A percentile compares a stretch with the other conserved stretches of the same genome.
phyloP scores from a whole-genome alignment of 345 rosid species.

The Conringia planisiliqua region DNA sequence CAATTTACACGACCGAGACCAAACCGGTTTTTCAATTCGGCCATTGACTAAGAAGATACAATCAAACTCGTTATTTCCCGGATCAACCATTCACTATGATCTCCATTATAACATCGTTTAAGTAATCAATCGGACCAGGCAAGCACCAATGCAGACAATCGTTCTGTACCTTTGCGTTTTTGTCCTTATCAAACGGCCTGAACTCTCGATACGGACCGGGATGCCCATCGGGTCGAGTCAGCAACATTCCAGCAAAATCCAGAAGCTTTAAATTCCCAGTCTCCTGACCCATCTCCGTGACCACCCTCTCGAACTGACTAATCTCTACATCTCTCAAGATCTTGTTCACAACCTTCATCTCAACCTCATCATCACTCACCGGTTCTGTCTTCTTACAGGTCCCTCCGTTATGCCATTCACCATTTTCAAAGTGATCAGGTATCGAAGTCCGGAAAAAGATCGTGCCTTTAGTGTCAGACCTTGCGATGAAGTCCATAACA shows the following conservation, averaged over 20 bases:
- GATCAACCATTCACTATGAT: constrained; percentile 44
- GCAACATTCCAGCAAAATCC: constrained; percentile 63
- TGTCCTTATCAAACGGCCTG: constrained; percentile 63
- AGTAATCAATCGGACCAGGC: constrained; percentile 88
- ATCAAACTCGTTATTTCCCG: constrained; percentile 4
- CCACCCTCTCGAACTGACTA: constrained; percentile 53
- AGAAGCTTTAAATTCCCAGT: constrained; percentile 65
- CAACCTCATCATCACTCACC: constrained; percentile 56
- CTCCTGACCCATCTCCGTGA: constrained; percentile 43
- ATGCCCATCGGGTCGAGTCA: constrained; percentile 88
- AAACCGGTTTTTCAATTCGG: constrained; percentile 4
- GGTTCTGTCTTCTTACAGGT: constrained; percentile 56
- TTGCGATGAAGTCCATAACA: constrained; percentile 61
- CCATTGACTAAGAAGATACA: background rate
- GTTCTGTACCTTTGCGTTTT: constrained; percentile 69
- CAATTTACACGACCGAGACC: constrained; percentile 15
- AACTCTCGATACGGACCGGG: constrained; percentile 83
- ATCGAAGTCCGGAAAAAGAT: constrained; percentile 75
- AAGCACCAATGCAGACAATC: constrained; percentile 99
- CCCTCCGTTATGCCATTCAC: constrained; percentile 93
- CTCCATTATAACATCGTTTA: constrained; percentile 88
- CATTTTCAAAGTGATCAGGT: constrained; percentile 89
- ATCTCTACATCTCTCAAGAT: constrained; percentile 66
- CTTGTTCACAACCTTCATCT: constrained; percentile 52
- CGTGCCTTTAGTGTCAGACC: constrained; percentile 53